A percentile compares a stretch with the other conserved stretches of the same genome.
Conservation (phyloP, 805 yeast species). For the Schizosaccharomyces japonicus region DNA sequence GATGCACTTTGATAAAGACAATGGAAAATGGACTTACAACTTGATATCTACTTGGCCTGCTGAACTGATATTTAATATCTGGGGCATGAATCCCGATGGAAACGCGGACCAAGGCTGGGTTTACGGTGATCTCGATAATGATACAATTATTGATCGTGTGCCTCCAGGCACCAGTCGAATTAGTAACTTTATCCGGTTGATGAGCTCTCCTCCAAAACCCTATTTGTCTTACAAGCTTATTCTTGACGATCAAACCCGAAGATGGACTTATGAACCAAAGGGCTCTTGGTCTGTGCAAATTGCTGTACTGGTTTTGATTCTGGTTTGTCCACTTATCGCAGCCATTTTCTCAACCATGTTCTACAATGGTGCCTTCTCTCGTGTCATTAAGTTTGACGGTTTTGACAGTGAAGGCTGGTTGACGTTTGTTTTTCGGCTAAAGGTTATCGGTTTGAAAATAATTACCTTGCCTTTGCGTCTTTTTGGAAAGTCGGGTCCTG, state of each 20-base stretch:
- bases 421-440: no score
- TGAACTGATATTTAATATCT: not conserved
- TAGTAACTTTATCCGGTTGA: not conserved
- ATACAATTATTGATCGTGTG: slow-evolving; percentile 1
- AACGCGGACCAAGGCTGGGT: slow-evolving; percentile 2
- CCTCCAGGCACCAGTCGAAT: slow-evolving; percentile 3
- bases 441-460: not conserved
- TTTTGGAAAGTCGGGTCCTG: no score
- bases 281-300: slow-evolving; percentile 4
- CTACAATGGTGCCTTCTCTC: not conserved
- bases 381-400: not conserved
- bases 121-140: slow-evolving; percentile 4
- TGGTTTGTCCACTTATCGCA: not conserved
- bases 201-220: slow-evolving; percentile 2
- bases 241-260: slow-evolving; percentile 2
- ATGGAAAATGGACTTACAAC: slow-evolving; percentile 1
- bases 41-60: slow-evolving; percentile 2
- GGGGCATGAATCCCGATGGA: slow-evolving; percentile 6
- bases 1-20: not conserved
- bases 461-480: not conserved
- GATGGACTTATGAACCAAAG: not conserved
- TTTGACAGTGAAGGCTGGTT: not conserved
- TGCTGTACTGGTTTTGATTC: not conserved
- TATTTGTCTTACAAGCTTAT: not conserved
- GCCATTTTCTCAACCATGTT: not conserved